phyloP scores from a whole-genome alignment of 441 rosid species.

The Corymbia citriodora region DNA sequence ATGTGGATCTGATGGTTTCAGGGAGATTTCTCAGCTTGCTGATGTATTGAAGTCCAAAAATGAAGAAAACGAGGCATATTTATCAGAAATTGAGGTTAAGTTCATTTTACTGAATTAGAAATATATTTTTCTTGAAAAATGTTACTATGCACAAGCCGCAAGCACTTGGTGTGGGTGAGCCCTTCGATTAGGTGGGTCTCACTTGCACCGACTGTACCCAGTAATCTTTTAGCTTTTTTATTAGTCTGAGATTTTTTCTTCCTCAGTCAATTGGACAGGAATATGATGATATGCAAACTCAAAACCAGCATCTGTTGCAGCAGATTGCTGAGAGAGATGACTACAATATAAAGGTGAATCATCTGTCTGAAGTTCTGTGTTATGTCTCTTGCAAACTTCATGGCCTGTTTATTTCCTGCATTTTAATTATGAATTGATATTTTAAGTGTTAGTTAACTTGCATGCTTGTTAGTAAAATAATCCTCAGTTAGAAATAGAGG shows the following conservation, averaged over 20 bases:
- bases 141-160: background rate
- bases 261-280: constrained; percentile 90
- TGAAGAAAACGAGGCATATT: constrained; percentile 90
- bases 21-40: constrained; percentile 55
- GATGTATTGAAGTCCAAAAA: constrained; percentile 70
- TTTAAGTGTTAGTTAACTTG: background rate
- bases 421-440: background rate
- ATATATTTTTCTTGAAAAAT: constrained; percentile 7
- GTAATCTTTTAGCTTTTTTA: background rate
- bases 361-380: background rate
- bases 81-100: constrained; percentile 92
- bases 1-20: constrained; percentile 20
- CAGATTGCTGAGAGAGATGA: constrained; percentile 98
- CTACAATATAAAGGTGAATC: constrained; percentile 86
- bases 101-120: constrained; percentile 3
- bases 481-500: background rate
- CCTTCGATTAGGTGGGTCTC: background rate
- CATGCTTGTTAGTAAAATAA: background rate
- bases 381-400: background rate
- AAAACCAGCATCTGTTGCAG: constrained; percentile 90
- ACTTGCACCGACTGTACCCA: background rate
- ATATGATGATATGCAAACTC: constrained; percentile 94
- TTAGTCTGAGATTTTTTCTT: constrained; percentile 21
- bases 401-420: constrained; percentile 6
- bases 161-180: background rate